These are phyloP conservation scores for Alternaria atra DNA, from an alignment of 2,329 filamentous ascomycete species.

Conservation along the genomic window DNA sequence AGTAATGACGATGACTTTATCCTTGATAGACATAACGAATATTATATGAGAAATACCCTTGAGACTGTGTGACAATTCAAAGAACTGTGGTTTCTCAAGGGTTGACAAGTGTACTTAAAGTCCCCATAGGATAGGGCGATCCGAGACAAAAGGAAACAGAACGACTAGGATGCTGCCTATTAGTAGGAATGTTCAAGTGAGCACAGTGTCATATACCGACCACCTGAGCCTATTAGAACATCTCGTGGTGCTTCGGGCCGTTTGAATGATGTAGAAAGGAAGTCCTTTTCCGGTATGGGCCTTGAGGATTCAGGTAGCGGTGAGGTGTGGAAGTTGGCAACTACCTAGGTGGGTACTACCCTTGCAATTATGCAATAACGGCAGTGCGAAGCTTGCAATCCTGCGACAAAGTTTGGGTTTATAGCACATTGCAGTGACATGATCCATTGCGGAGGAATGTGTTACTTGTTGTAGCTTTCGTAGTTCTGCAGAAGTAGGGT, in stretches of 20 bases:
- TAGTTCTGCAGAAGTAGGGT: background rate
- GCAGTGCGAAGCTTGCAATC: background rate
- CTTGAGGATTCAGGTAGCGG: background rate
- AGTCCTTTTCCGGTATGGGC: constrained; percentile 4
- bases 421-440: background rate
- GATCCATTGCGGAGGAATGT: background rate
- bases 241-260: background rate
- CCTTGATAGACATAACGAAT: constrained; percentile 33
- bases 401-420: background rate
- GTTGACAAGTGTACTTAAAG: background rate
- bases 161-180: background rate
- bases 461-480: background rate
- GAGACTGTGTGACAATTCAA: background rate
- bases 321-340: background rate
- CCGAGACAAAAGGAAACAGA: background rate
- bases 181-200: background rate
- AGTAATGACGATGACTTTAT: constrained; percentile 45
- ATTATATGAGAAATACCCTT: background rate
- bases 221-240: background rate
- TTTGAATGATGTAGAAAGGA: background rate
- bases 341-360: background rate
- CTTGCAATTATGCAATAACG: background rate
- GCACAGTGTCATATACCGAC: background rate
- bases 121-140: background rate
- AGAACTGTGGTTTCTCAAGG: background rate